Conservation (phyloP, 116 monocot genomes). For the Zostera marina region DNA sequence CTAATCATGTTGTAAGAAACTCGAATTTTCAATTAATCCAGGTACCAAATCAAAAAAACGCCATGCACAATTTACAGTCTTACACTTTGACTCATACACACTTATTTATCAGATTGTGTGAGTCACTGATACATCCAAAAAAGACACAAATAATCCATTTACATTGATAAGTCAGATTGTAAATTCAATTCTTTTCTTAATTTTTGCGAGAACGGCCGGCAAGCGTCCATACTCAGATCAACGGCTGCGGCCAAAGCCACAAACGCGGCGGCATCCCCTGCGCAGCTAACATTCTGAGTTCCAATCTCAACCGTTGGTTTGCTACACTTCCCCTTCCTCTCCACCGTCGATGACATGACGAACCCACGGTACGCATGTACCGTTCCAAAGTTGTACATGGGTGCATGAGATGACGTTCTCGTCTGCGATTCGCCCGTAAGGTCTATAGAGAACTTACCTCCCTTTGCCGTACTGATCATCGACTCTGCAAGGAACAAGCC, state of each 20-base stretch:
- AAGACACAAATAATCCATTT: neutral
- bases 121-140: no score
- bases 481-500: constrained; percentile 34
- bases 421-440: constrained; percentile 19
- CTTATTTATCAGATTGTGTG: no score
- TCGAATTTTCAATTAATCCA: no score
- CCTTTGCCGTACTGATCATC: constrained; percentile 32
- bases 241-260: constrained; percentile 19
- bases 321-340: constrained; percentile 37
- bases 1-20: no score
- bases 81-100: no score
- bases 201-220: constrained; percentile 15
- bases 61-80: no score
- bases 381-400: constrained; percentile 18
- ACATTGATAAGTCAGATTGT: neutral
- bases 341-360: constrained; percentile 69
- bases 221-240: constrained; percentile 27
- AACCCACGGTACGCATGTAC: constrained; percentile 34
- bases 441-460: constrained; percentile 71
- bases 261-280: constrained; percentile 39
- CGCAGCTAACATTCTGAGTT: constrained; percentile 47
- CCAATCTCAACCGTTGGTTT: constrained; percentile 61
- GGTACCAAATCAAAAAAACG: no score
- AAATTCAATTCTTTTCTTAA: constrained; percentile 13
- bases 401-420: neutral